A percentile compares a stretch with the other conserved stretches of the same genome.
phyloP scores from a whole-genome alignment of 2,329 filamentous ascomycete species.

The Colletotrichum acutatum region DNA sequence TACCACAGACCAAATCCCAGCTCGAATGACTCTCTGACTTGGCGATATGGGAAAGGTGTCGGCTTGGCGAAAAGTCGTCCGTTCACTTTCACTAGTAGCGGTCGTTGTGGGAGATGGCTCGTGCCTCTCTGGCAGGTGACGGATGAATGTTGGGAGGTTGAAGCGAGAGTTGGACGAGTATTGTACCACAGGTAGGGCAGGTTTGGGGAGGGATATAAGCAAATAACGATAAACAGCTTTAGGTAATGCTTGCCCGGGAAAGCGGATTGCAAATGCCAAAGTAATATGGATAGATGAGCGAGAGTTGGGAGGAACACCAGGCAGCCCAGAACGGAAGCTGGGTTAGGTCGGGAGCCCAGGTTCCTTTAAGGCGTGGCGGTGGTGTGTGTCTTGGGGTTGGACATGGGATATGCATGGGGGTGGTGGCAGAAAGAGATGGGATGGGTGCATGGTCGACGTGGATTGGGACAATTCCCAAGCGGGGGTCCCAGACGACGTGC shows the following conservation, averaged over 20 bases:
- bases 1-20: conserved; percentile 30
- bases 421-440: conserved; percentile 23
- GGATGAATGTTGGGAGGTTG: conserved; percentile 6
- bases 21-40: conserved; percentile 2
- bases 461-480: conserved; percentile 7
- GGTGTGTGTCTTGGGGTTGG: conserved; percentile 30
- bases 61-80: conserved; percentile 19
- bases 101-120: conserved; percentile 19
- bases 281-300: conserved; percentile 9
- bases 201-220: conserved; percentile 11
- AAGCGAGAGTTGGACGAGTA: not conserved
- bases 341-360: conserved; percentile 34
- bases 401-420: conserved; percentile 28
- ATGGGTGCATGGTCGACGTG: conserved; percentile 25
- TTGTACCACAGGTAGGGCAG: not conserved
- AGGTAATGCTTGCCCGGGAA: not conserved
- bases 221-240: conserved; percentile 17
- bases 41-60: not conserved
- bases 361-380: conserved; percentile 34
- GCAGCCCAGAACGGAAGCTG: conserved; percentile 23
- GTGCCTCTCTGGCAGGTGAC: conserved; percentile 29
- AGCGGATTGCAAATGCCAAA: conserved; percentile 1
- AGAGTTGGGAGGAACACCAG: conserved; percentile 17
- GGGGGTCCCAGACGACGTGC: conserved; percentile 23
- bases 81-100: conserved; percentile 28